phyloP scores from a whole-genome alignment of 1,284 basidiomycete genomes.

The Leccinum angustisporum region DNA sequence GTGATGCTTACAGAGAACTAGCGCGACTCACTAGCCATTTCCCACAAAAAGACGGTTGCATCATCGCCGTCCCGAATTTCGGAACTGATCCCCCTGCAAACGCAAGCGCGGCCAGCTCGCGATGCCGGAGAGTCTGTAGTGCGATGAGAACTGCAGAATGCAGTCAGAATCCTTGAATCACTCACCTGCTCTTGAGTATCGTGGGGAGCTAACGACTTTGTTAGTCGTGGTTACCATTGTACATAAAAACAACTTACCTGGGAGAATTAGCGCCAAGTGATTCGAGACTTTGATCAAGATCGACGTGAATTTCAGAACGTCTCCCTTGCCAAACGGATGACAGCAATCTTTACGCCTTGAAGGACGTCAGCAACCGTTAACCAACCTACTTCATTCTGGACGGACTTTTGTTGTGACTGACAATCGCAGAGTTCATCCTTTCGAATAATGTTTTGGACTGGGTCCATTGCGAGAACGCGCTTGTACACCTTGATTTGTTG shows the following conservation, averaged over 20 bases:
- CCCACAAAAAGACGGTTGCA: slow-evolving; percentile 69
- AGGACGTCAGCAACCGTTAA: slow-evolving; percentile 3
- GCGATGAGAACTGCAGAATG: slow-evolving; percentile 7
- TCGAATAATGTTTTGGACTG: slow-evolving; percentile 64
- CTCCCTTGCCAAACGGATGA: slow-evolving; percentile 56
- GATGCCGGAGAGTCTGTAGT: slow-evolving; percentile 53
- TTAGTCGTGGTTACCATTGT: slow-evolving; percentile 1
- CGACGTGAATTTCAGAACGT: slow-evolving; percentile 73
- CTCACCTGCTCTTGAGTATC: slow-evolving; percentile 65
- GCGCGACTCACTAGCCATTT: slow-evolving; percentile 70
- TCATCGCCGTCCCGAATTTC: slow-evolving; percentile 59
- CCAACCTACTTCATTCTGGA: slow-evolving; percentile 6
- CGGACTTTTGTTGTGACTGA: slow-evolving; percentile 55
- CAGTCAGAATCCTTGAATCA: background rate
- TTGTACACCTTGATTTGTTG: slow-evolving; percentile 73
- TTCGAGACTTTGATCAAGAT: slow-evolving; percentile 84
- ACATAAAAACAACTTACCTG: slow-evolving; percentile 44
- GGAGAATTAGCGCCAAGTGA: slow-evolving; percentile 79
- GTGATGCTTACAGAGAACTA: background rate
- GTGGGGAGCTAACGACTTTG: slow-evolving; percentile 45
- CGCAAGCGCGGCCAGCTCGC: slow-evolving; percentile 53
- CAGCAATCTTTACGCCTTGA: slow-evolving; percentile 66
- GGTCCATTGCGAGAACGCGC: slow-evolving; percentile 56
- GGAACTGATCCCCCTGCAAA: slow-evolving; percentile 58
- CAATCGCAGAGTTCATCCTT: slow-evolving; percentile 76